Conservation (phyloP, 306 rosid species). For the Pyrus bretschneideri region DNA sequence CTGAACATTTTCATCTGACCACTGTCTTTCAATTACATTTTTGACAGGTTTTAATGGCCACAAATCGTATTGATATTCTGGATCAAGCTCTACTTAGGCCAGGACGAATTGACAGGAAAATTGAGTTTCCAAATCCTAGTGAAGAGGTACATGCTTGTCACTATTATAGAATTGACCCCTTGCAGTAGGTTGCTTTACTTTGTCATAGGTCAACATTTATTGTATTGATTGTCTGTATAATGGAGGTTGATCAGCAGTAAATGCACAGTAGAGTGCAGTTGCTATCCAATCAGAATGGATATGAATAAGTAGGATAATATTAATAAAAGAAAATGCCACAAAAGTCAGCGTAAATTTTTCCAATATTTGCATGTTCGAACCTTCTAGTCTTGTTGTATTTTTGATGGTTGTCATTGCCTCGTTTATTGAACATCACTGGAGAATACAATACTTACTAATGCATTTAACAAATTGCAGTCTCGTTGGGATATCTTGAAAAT, state of each 20-base stretch:
- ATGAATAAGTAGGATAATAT: background rate
- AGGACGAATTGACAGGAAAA: constrained; percentile 93
- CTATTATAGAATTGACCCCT: background rate
- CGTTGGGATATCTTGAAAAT: constrained; percentile 90
- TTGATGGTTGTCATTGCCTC: background rate
- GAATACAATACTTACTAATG: background rate
- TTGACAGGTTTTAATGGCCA: constrained; percentile 92
- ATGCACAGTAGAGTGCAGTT: background rate
- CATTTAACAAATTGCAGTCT: constrained; percentile 49
- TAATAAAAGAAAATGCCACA: background rate
- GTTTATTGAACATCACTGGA: background rate
- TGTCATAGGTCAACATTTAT: background rate
- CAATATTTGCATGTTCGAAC: background rate
- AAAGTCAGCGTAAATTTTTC: background rate
- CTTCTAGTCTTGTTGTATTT: background rate
- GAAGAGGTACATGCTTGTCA: constrained; percentile 48
- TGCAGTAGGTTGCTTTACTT: background rate
- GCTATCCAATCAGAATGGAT: background rate
- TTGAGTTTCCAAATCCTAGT: constrained; percentile 96
- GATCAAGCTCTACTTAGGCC: constrained; percentile 99
- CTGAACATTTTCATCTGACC: background rate
- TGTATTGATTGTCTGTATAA: background rate
- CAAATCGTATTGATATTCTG: constrained; percentile 94
- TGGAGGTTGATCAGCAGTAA: background rate
- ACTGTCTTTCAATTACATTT: background rate